Evolutionary conservation across 345 rosid genomes (phyloP).

Genomic region (Camelina neglecta): DNA sequence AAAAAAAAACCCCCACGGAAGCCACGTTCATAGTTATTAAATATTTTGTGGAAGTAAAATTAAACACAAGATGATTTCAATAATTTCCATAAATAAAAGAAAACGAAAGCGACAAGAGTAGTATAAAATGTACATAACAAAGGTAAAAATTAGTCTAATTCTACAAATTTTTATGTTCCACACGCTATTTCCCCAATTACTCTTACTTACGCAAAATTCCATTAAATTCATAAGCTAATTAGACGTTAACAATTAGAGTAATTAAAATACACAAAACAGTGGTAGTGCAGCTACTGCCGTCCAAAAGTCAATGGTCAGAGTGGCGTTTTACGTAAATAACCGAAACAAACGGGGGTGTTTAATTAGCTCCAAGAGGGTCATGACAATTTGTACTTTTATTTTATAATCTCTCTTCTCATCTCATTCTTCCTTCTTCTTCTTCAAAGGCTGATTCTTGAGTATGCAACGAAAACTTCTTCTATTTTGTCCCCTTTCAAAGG

Average conservation of each 20-base stretch:
- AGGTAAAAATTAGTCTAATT: neutral
- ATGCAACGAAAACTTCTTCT: conserved; percentile 35
- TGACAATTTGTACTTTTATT: conserved; percentile 41
- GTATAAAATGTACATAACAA: neutral
- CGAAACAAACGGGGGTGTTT: neutral
- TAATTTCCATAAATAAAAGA: neutral
- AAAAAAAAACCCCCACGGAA: neutral
- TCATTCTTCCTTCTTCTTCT: conserved; percentile 13
- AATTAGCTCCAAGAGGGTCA: conserved; percentile 13
- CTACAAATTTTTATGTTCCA: neutral
- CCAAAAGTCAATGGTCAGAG: conserved; percentile 31
- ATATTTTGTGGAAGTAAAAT: neutral
- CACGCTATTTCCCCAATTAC: neutral
- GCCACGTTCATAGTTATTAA: neutral
- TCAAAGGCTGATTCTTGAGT: conserved; percentile 34
- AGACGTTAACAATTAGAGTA: neutral
- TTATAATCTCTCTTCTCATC: conserved; percentile 13
- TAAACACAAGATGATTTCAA: neutral
- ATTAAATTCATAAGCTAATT: neutral
- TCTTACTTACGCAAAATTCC: neutral
- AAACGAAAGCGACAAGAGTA: conserved; percentile 6
- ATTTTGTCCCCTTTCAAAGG: conserved; percentile 27
- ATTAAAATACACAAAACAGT: conserved; percentile 13
- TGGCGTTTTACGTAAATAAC: conserved; percentile 31
- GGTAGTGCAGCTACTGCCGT: conserved; percentile 29